Base-by-base conservation (phyloP, 768 basidiomycete genomes). In the Trametes coccinea region DNA sequence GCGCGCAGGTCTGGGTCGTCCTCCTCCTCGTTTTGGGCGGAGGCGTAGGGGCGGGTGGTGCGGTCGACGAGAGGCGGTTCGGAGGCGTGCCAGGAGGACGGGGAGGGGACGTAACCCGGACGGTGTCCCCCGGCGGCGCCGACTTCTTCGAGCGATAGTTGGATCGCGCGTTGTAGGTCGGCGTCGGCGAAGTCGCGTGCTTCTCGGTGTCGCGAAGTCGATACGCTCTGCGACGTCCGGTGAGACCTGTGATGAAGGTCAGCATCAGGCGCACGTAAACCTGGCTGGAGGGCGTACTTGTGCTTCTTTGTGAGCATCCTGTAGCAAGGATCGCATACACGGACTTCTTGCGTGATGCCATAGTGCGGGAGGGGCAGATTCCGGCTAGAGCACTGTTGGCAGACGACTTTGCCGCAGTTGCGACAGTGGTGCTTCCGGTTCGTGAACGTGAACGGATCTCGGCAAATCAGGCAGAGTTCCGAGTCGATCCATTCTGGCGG, bases 361-460 rank as follows among this genome's bases (percentile, higher is more conserved):
- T 93, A 96, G 71, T 95, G 92, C 4, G 97, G 96, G 27, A 98
- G 80, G 0, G 93, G 79, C 74, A 93, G 84, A 2, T 82, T 77
- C 74, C 93, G 91, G 37, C 90, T 88, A 0, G 93, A 95, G 73
- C 97, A 99, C 44, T 85, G 82, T 56, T 95, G 93, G 75, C 98
- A 96, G 70, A 97, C 98, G 13, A 98, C 94, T 71, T 90, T 88
- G 7, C 97, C 97, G 75, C 97, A 99, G 73, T 98, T 98, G 13
- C 97, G 86, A 72, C 97, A 99, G 70, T 99, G 97, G 69, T 99
- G 97, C 72, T 98, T 98, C 53, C 97, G 84, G 72, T 98, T 98
- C 33, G 95, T 97, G 72, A 98, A 95, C 0, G 88, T 85, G 74
- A 99, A 99, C 0, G 92, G 73, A 0, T 90, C 88, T 16, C 97